Evolutionary conservation across 2,329 filamentous ascomycete species (phyloP).

Genomic region (Xylaria sp.): DNA sequence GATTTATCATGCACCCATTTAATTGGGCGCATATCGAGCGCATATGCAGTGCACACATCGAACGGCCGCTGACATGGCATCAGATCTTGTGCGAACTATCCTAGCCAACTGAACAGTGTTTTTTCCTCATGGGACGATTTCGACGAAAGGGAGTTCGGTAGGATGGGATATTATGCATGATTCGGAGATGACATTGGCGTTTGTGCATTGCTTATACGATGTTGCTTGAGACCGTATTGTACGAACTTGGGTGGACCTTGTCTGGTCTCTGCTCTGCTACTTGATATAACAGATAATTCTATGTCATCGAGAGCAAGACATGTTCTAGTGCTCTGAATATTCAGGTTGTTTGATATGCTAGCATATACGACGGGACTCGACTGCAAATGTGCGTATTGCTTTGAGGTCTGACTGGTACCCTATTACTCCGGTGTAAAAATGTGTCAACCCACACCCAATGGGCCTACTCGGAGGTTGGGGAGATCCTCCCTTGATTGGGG

Average conservation of each 20-base stretch:
- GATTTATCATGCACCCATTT: neutral
- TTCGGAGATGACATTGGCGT: conserved; percentile 45
- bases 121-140: conserved; percentile 27
- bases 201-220: conserved; percentile 43
- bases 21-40: neutral
- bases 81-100: conserved; percentile 86
- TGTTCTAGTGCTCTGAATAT: conserved; percentile 13
- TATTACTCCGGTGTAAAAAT: neutral
- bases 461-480: neutral
- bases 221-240: conserved; percentile 36
- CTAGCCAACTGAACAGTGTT: conserved; percentile 74
- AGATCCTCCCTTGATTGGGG: neutral
- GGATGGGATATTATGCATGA: conserved; percentile 42
- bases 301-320: conserved; percentile 16
- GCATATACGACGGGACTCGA: neutral
- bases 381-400: neutral
- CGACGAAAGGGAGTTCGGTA: conserved; percentile 43
- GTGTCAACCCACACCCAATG: neutral
- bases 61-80: conserved; percentile 28
- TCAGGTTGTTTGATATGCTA: neutral
- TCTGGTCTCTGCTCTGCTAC: conserved; percentile 35
- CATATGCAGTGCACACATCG: neutral
- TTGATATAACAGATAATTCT: conserved; percentile 29
- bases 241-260: conserved; percentile 37
- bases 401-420: neutral